Percentiles rank a stretch among this genome's conserved stretches.
phyloP scores from a whole-genome alignment of 129 eudicot genomes.

The Daucus carota region DNA sequence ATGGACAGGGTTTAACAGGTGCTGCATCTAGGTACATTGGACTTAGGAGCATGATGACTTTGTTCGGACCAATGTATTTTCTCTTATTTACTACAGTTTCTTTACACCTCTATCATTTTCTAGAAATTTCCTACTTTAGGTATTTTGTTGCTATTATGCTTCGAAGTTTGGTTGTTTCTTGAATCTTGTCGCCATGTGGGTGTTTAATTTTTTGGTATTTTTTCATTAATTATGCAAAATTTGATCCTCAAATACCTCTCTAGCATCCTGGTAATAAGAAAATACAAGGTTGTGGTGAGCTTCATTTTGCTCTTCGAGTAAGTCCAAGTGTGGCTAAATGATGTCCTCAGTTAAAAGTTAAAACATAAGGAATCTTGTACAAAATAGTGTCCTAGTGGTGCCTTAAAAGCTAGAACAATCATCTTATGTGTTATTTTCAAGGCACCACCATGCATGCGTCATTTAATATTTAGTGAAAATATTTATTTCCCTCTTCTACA shows the following conservation, averaged over 20 bases:
- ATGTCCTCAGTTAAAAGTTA: no score
- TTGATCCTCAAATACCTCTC: background rate
- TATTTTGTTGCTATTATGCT: background rate
- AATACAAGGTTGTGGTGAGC: background rate
- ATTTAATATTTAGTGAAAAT: no score
- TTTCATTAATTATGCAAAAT: background rate
- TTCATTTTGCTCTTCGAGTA: background rate
- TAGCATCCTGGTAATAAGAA: background rate
- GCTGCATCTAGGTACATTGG: constrained; percentile 86
- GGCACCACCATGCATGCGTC: no score
- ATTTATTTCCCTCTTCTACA: no score
- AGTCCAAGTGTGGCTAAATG: no score
- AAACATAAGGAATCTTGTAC: no score
- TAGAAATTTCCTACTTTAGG: background rate
- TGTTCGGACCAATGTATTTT: constrained; percentile 83
- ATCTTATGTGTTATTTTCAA: no score
- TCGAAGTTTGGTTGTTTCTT: background rate
- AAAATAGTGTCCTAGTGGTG: no score
- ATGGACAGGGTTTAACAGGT: constrained; percentile 66
- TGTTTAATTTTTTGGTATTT: background rate
- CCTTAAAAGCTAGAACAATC: no score
- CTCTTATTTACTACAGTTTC: constrained; percentile 10
- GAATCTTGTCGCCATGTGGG: background rate
- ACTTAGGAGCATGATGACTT: constrained; percentile 58
- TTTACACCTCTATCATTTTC: background rate